Evolutionary conservation across 2,329 filamentous ascomycete genomes (phyloP), one percentile per base, ranked within the genome.

Genomic region (Fusarium buxicola): DNA sequence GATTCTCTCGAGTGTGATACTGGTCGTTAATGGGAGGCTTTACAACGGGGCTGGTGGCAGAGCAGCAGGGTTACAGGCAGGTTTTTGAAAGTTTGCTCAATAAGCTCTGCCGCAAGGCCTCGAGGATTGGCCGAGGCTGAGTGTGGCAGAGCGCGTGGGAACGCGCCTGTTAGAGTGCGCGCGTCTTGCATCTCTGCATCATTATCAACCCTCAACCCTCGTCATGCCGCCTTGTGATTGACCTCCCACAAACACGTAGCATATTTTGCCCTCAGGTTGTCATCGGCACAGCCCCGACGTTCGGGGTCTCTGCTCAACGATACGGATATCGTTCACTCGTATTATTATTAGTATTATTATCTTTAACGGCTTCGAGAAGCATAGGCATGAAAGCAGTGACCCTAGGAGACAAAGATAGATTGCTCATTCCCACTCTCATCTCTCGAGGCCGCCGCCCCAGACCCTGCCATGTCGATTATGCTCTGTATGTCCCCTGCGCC

Each of bases 51-150:
- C 36, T 28, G 16, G 24, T 36, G n/a, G 28, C 34, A 11, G 44
- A 13, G 34, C 28, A 38, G 36, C 32, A 40, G 39, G 27, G 41
- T 32, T 45, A 24, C 13, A 30, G 27, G 24, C 36, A 24, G 41
- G 40, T 51, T 30, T 54, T 32, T 25, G 9, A 44, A 11, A 31
- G 32, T 40, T 24, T 31, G 44, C 2, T 2, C 16, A 43, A 21
- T 24, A 40, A 44, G 35, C 58, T 54, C 45, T 65, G 57, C 61
- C 45, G 58, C 62, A 44, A 64, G 61, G 57, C 55, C 55, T 48
- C 46, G 41, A 57, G 8, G 25, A 43, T 27, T 28, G 43, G 16
- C 53, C 47, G 45, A 65, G 61, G 48, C 53, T 58, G 61, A 65
- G 57, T 24, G 60, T 52, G 40, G 36, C 47, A 65, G 35, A 21